Evolutionary conservation across 2,329 filamentous ascomycete species (phyloP).

Genomic region (Trichoderma harzianum): DNA sequence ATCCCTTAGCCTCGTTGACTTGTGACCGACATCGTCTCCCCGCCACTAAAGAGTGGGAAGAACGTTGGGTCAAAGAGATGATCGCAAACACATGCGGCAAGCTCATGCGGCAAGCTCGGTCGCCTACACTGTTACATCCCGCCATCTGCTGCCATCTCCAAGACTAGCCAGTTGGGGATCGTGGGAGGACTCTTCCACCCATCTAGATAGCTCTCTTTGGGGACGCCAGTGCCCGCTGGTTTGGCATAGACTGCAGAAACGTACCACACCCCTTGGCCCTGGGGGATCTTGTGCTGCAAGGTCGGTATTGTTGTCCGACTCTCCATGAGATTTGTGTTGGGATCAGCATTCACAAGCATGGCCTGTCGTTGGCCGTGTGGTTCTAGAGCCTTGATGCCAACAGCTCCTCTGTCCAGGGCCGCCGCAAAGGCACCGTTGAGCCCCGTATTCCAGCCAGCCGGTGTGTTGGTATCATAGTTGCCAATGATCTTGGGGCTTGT

Average conservation of each 20-base stretch:
- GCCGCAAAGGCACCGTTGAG: conserved; percentile 53
- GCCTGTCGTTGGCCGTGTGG: conserved; percentile 47
- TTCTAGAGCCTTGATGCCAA: conserved; percentile 56
- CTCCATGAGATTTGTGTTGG: conserved; percentile 74
- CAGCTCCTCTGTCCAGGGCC: conserved; percentile 46
- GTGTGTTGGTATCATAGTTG: conserved; percentile 56
- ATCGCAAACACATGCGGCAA: background rate
- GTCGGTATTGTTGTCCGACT: conserved; percentile 69
- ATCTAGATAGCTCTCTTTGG: conserved; percentile 51
- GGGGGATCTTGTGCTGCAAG: conserved; percentile 58
- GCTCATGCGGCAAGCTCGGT: background rate
- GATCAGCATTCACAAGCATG: conserved; percentile 69
- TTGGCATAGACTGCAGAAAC: conserved; percentile 64
- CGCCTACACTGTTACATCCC: conserved; percentile 13
- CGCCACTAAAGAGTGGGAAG: background rate
- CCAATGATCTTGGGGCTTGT: conserved; percentile 55
- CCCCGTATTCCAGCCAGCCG: conserved; percentile 52
- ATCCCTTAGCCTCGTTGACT: background rate
- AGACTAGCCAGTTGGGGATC: conserved; percentile 59
- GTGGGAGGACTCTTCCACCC: conserved; percentile 58
- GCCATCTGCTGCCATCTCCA: conserved; percentile 40
- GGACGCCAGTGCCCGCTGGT: conserved; percentile 40
- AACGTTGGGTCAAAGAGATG: background rate
- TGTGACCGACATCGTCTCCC: background rate
- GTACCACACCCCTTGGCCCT: conserved; percentile 61